Base-by-base conservation (phyloP, 768 basidiomycete species). In the Amanita rimosa region DNA sequence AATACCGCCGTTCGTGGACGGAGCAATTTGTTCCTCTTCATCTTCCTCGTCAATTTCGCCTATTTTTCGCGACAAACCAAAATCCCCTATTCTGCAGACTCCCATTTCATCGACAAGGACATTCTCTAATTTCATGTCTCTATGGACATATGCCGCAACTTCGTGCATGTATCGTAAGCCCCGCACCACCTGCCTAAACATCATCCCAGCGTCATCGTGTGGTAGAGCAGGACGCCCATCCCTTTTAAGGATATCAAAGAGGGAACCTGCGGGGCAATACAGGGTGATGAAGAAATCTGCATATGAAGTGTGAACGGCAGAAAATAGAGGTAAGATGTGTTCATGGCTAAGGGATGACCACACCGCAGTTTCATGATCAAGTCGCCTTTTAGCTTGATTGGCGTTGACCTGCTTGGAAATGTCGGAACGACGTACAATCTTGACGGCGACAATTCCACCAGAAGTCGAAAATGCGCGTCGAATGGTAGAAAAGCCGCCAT, bases 51-150 rank as follows among this genome's bases (percentile, higher is more conserved):
- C 61, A 41, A 55, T 52, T 54, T 74, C 75, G 56, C 77, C 80
- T 36, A 90, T 79, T 50, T 70, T 70, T 58, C 75, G 73, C 16
- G 87, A 73, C 70, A 93, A 77, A 43, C 90, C 89, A 66, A 94
- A 93, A 66, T 94, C 91, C 38, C 72, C 70, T 27, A 95, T 83
- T 59, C 81, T 79, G 69, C 90, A 92, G n/a, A 82, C 74, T 48
- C 88, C 85, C 70, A 78, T 80, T 61, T 89, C 85, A 62, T 94
- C 90, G 46, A 94, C 82, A 37, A 98, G 78, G 43, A 98, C 81
- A 68, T 99, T 99, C 67, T 98, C 96, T 51, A 96, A 78, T 69
- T 99, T 99, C 63, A 99, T 70, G 67, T 99, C 96, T 57, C 92
- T 78, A 68, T 99, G 95, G 47, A 94, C 85, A 56, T 85, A 78